These are phyloP conservation scores for Colletotrichum sp. DNA, from an alignment of 2,329 filamentous ascomycete genomes.

Conservation along the genomic window DNA sequence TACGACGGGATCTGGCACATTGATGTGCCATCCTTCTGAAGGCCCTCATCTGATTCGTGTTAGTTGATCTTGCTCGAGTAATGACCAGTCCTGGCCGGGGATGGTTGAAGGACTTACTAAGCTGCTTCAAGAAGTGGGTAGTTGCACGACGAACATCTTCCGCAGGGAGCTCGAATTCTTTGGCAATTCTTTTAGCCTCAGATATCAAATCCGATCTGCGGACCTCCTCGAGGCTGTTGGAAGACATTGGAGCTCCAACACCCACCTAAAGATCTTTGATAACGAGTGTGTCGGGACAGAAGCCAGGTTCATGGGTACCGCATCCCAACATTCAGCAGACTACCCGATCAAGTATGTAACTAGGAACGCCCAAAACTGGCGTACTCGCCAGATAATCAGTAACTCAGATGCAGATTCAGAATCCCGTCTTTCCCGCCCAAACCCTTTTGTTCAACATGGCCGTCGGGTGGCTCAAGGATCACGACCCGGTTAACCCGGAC, in stretches of 20 bases:
- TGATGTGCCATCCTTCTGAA: slow-evolving; percentile 15
- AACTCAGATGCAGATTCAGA: background rate
- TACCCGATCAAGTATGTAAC: slow-evolving; percentile 15
- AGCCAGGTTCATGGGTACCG: slow-evolving; percentile 8
- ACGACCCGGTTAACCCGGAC: slow-evolving; percentile 8
- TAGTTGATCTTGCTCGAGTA: background rate
- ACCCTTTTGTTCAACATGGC: background rate
- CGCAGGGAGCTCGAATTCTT: background rate
- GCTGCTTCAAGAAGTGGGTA: slow-evolving; percentile 22
- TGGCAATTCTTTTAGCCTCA: background rate
- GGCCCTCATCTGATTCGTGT: slow-evolving; percentile 51
- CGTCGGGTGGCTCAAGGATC: background rate
- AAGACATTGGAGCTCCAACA: background rate
- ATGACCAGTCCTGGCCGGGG: background rate
- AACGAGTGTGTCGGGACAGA: background rate
- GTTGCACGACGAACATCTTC: slow-evolving; percentile 15
- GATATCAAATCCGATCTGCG: background rate
- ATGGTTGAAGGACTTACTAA: slow-evolving; percentile 18
- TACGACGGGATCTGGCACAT: slow-evolving; percentile 76
- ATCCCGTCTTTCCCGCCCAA: background rate
- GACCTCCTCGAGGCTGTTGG: background rate
- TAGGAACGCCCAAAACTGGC: background rate
- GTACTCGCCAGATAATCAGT: background rate
- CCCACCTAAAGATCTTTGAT: background rate
- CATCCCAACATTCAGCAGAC: background rate